Evolutionary conservation across 2,329 filamentous ascomycete species (phyloP).

Genomic region (Lomentospora prolificans): DNA sequence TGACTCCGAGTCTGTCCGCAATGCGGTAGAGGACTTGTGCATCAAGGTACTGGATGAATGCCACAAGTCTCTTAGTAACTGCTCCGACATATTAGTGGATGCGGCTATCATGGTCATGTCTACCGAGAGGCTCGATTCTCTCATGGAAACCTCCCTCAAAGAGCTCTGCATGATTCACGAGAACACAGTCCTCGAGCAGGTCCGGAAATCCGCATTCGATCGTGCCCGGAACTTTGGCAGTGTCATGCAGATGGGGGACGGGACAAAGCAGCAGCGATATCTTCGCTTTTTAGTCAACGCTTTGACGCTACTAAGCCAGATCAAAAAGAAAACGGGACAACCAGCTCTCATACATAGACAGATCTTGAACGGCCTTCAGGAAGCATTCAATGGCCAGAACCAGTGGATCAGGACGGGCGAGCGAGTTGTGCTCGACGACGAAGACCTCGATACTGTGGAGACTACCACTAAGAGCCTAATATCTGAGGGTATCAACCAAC

Average conservation of each 20-base stretch:
- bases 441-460: slow-evolving; percentile 3
- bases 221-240: not conserved
- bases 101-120: slow-evolving; percentile 62
- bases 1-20: slow-evolving; percentile 57
- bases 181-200: not conserved
- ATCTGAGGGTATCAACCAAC: not conserved
- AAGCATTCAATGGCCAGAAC: slow-evolving; percentile 20
- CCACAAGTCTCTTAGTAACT: slow-evolving; percentile 59
- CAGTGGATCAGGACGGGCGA: not conserved
- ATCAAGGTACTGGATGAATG: slow-evolving; percentile 71
- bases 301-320: slow-evolving; percentile 52
- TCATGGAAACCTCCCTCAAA: slow-evolving; percentile 41
- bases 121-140: slow-evolving; percentile 19
- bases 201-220: not conserved
- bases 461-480: not conserved
- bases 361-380: not conserved
- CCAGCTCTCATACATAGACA: not conserved
- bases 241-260: slow-evolving; percentile 74
- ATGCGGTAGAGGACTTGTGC: slow-evolving; percentile 61
- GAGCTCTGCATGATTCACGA: slow-evolving; percentile 45
- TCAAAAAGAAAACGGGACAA: slow-evolving; percentile 29
- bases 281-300: slow-evolving; percentile 70
- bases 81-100: slow-evolving; percentile 64
- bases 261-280: slow-evolving; percentile 61
- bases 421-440: not conserved